Evolutionary conservation across 1,284 basidiomycete species (phyloP), one percentile per base, ranked within the genome.

Genomic region (Violaceomyces palustris): DNA sequence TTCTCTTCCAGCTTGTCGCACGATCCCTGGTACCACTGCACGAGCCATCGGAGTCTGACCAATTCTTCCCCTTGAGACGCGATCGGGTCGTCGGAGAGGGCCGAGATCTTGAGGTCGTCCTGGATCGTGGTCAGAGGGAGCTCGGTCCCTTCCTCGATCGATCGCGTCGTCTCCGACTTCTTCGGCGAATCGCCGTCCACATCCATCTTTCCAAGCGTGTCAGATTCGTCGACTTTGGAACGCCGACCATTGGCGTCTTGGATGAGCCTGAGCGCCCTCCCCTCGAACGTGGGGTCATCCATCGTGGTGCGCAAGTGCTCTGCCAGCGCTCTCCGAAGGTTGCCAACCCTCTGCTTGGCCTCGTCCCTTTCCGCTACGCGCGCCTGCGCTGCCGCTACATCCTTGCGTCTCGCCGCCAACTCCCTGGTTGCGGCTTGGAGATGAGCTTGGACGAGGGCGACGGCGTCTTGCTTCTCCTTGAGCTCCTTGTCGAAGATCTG

Each of bases 341-440:
- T 72, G 25, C 47, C 51, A 9, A 47, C 38, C 4, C 55, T 35
- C 26, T 66, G 54, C 15, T 49, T 39, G 7, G 55, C 51, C 48
- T 71, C 69, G 28, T 68, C 67, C 33, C 55, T 62, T 44, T 63
- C 57, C 3, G 59, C 64, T 18, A 65, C 45, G n/a, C 50, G 50
- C 10, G 35, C 52, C 44, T 69, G 67, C 1, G 61, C 64, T 8
- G 54, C 62, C 12, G 45, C 36, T 10, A 72, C 59, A 12, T 54
- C 49, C 28, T 85, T 85, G 29, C 93, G 83, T 64, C 91, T 85
- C 46, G 90, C 86, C 0, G 91, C 85, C 6, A 99, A 81, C 56
- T 91, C 85, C 45, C 87, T 83, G 1, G 92, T 97, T 1, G 90
- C 87, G 4, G 85, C 83, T 35, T 88, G 86, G 8, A 98, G 81